These are phyloP conservation scores for Geotrichum histeridarum DNA, from an alignment of 1,139 yeast species.

Conservation along the genomic window DNA sequence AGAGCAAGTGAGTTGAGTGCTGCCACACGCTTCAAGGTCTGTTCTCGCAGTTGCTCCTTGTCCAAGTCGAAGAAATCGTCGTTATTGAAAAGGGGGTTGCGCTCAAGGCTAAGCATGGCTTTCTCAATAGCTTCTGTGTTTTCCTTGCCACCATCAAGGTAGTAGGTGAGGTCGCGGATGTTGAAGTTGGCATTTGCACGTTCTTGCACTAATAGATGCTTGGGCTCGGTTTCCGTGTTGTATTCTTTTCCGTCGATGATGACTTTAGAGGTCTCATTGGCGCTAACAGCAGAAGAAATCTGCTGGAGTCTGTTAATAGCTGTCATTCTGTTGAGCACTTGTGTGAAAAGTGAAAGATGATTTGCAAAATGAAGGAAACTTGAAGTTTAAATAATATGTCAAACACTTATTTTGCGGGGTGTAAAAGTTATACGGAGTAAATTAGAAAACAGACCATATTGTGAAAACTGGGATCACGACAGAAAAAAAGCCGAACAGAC, in stretches of 20 bases:
- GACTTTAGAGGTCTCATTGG: conserved; percentile 20
- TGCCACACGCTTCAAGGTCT: conserved; percentile 45
- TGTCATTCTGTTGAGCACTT: not conserved
- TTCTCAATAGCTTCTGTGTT: conserved; percentile 43
- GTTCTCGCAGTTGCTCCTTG: conserved; percentile 45
- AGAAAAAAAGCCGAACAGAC: no score
- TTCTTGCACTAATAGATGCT: conserved; percentile 37
- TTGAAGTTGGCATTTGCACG: conserved; percentile 43
- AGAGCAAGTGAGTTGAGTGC: conserved; percentile 46
- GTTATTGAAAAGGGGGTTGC: conserved; percentile 48
- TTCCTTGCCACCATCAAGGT: conserved; percentile 47
- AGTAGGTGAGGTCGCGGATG: conserved; percentile 42
- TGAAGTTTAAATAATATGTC: not conserved
- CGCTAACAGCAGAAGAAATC: conserved; percentile 3
- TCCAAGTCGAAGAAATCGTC: conserved; percentile 47
- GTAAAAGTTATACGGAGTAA: not conserved
- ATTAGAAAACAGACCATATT: not conserved
- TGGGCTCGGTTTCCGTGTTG: conserved; percentile 23
- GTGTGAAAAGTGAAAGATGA: not conserved
- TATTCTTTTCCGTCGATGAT: conserved; percentile 25
- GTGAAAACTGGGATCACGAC: no score
- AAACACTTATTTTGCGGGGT: not conserved
- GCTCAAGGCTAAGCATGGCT: conserved; percentile 42
- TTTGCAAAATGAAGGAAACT: not conserved
- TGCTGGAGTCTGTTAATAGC: conserved; percentile 4